Evolutionary conservation across 768 basidiomycete genomes (phyloP), one percentile per base, ranked within the genome.

Genomic region (Agrocybe chaxingu): DNA sequence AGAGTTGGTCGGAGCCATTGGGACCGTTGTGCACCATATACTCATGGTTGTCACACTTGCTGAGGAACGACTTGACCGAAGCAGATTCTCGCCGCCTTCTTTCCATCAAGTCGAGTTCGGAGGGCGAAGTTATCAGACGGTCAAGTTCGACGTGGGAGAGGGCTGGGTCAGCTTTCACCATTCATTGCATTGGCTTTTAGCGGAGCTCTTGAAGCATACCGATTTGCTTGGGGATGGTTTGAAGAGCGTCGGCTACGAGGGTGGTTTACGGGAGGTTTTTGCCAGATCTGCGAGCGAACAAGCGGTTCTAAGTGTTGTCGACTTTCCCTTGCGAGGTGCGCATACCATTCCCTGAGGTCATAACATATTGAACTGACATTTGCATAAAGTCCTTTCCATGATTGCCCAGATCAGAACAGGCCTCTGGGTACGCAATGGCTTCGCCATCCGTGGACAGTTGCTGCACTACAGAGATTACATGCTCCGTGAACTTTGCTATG

Each of bases 361-460:
- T 19, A 35, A 37, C 33, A 8, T 36, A 29, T 35, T 53, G 16
- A 39, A 41, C 29, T 11, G 49, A 47, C 40, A 53, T 16, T 51
- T 19, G 30, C 11, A 52, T 6, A 13, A 10, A 94, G 92, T 92
- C 5, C 73, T 94, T 24, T 81, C 86, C 1, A 92, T 95, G 85
- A 85, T 96, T 40, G 93, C 95, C 0, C 97, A 98, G 64, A 92
- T 98, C 45, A 84, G 94, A 19, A 89, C 92, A 0, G 94, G 94
- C 0, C 77, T 98, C 3, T 99, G 97, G 97, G 95, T 97, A 7
- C 88, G 96, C 47, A 99, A 99, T 59, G 97, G 97, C 3, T 91
- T 94, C 61, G 89, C 89, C 11, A 95, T 98, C 57, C 87, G 96
- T 1, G 93, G 94, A 0, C 97, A 98, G 65, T 76, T 94, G 3